These are phyloP conservation scores for Apophysomyces sp. DNA, from an alignment of 371 early-diverging fungal genomes.

Conservation along the genomic window DNA sequence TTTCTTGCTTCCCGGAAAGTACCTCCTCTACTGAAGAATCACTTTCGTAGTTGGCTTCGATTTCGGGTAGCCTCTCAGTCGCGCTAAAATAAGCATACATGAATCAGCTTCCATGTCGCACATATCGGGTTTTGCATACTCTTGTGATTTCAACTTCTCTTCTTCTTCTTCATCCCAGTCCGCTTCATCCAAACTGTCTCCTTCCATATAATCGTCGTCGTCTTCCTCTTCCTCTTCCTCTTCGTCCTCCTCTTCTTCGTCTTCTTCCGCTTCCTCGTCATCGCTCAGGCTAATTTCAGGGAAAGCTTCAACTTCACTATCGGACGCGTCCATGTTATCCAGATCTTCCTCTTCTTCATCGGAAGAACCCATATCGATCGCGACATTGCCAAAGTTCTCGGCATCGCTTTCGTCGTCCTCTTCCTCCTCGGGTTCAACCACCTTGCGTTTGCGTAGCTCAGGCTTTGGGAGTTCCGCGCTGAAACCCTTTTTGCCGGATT, in stretches of 20 bases:
- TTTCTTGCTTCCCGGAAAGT: not conserved
- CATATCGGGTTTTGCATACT: constrained; percentile 21
- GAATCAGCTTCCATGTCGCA: constrained; percentile 27
- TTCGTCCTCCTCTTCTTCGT: constrained; percentile 38
- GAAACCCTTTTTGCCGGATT: not conserved
- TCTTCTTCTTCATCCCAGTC: constrained; percentile 46
- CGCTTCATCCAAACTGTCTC: constrained; percentile 46
- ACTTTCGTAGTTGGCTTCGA: constrained; percentile 88
- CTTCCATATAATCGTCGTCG: constrained; percentile 33
- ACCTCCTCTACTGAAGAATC: constrained; percentile 92
- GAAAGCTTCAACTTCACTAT: constrained; percentile 42
- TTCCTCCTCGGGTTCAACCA: constrained; percentile 29
- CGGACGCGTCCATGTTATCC: constrained; percentile 6
- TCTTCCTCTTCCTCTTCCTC: constrained; percentile 39
- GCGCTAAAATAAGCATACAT: constrained; percentile 21
- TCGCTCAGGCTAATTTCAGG: constrained; percentile 41
- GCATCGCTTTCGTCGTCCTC: constrained; percentile 36
- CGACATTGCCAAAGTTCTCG: constrained; percentile 45
- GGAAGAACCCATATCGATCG: constrained; percentile 49
- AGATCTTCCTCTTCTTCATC: constrained; percentile 19
- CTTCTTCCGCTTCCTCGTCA: constrained; percentile 35
- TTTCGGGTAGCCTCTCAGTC: constrained; percentile 68
- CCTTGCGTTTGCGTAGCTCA: not conserved
- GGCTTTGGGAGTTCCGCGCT: not conserved
- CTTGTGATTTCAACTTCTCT: constrained; percentile 13